These are phyloP conservation scores for Panicum miliaceum DNA, from an alignment of 176 grass and related monocot genomes.

Conservation along the genomic window DNA sequence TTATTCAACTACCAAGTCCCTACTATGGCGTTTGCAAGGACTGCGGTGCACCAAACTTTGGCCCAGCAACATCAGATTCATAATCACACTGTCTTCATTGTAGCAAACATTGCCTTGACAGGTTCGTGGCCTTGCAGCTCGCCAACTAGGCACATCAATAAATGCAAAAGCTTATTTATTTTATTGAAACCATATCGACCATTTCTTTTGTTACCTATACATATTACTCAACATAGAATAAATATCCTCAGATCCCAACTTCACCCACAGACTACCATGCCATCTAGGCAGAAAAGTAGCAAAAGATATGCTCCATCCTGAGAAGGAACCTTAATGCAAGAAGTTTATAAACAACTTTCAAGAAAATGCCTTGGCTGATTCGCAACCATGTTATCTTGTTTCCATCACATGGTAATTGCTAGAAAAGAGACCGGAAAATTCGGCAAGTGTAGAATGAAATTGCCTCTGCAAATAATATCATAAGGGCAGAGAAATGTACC, in stretches of 20 bases:
- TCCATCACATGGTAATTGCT: slow-evolving; percentile 17
- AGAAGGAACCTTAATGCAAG: background rate
- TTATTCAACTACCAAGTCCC: slow-evolving; percentile 24
- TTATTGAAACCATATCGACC: background rate
- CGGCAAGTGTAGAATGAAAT: background rate
- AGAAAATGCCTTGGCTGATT: background rate
- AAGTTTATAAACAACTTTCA: background rate
- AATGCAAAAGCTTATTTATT: background rate
- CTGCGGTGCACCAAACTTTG: slow-evolving; percentile 21
- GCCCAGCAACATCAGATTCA: slow-evolving; percentile 15
- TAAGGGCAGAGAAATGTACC: slow-evolving; percentile 12
- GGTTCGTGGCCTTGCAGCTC: slow-evolving; percentile 24
- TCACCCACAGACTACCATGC: slow-evolving; percentile 9
- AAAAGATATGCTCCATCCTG: background rate
- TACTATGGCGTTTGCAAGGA: slow-evolving; percentile 24
- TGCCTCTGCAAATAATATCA: background rate
- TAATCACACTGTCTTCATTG: slow-evolving; percentile 24
- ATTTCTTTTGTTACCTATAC: slow-evolving; percentile 10
- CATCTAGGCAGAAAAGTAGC: background rate
- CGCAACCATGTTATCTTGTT: background rate
- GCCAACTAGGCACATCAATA: slow-evolving; percentile 22
- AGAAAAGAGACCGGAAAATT: background rate
- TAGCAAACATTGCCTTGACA: slow-evolving; percentile 34
- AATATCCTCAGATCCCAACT: background rate
- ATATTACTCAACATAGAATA: slow-evolving; percentile 1